Evolutionary conservation across 2,329 filamentous ascomycete species (phyloP).

Genomic region (Scytalidium sp.): DNA sequence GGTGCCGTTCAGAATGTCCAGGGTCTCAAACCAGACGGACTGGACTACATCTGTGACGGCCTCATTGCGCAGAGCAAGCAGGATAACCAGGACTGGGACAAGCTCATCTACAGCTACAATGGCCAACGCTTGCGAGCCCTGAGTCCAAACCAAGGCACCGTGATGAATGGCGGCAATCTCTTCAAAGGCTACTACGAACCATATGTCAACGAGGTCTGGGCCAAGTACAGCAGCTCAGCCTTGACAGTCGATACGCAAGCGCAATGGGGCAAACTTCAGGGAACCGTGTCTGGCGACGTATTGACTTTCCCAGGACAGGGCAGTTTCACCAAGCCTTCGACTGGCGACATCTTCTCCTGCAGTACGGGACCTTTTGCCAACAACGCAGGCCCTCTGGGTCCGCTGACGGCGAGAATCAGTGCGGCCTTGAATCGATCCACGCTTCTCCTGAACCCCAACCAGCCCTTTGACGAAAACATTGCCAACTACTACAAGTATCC

Average conservation of each 20-base stretch:
- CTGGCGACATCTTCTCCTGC: constrained; percentile 64
- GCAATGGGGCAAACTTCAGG: constrained; percentile 50
- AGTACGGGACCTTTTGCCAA: constrained; percentile 58
- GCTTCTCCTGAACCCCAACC: constrained; percentile 34
- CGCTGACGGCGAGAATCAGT: constrained; percentile 18
- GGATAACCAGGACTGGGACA: constrained; percentile 60
- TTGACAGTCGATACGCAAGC: constrained; percentile 65
- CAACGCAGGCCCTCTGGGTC: constrained; percentile 15
- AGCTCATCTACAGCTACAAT: constrained; percentile 35
- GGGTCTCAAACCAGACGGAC: constrained; percentile 54
- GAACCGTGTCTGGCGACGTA: constrained; percentile 48
- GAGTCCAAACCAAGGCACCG: constrained; percentile 33
- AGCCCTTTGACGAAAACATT: constrained; percentile 49
- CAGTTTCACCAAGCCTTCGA: constrained; percentile 54
- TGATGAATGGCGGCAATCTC: constrained; percentile 33
- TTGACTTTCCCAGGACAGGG: constrained; percentile 42
- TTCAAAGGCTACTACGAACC: constrained; percentile 40
- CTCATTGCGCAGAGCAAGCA: constrained; percentile 51
- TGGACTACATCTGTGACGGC: constrained; percentile 50
- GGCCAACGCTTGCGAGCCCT: constrained; percentile 36
- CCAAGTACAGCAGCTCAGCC: constrained; percentile 32
- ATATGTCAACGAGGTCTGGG: constrained; percentile 44
- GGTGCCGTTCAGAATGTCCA: constrained; percentile 47
- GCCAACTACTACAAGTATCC: constrained; percentile 48
- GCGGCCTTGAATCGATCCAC: constrained; percentile 24